Evolutionary conservation across 78 protist genomes (phyloP), one percentile per base, ranked within the genome.

Genomic region (Planoprotostelium fungivorum): DNA sequence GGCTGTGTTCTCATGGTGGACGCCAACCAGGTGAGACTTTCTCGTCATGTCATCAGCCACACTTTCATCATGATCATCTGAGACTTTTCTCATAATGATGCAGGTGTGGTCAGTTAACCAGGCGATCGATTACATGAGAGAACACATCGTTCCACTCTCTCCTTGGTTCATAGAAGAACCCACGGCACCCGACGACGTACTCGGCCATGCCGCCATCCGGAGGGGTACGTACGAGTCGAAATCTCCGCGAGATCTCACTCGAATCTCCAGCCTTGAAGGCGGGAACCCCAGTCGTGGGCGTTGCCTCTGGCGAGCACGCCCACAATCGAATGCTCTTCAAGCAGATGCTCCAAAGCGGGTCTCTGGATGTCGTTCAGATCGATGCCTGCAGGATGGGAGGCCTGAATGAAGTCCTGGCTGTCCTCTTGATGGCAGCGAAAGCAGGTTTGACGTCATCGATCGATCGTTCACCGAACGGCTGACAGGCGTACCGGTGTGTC

Each of bases 81-180:
- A n/a, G n/a, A n/a, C n/a, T n/a, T n/a, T n/a, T n/a, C n/a, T n/a
- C 73, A 25, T 5, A 51, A 5, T 5, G 16, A 51, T 25, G 73
- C 5, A 51, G 73, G 73, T 51, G 73, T 93, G 95, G 95, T 86
- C 84, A 0, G 95, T 93, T 0, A n/a, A 28, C 16, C 73, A 87
- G 35, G 90, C 95, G 34, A 88, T 89, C 36, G 89, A 90, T 1
- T 90, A 90, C 51, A 90, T 90, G 93, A 90, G 34, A 35, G 16
- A 51, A 16, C 10, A 63, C 0, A 34, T 90, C 29, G 91, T 29
- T 28, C 34, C 0, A 34, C 88, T 83, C 63, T 35, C 88, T 29
- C 84, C 87, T 1, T 88, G 90, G 89, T 93, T 86, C 88, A 93
- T 93, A 38, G 95, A 93, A 51, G 95, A 93, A 35, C 95, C 95